Percentiles rank a stretch among this genome's conserved stretches.
phyloP scores from a whole-genome alignment of 2,329 filamentous ascomycete genomes.

The Penicillium sp. region DNA sequence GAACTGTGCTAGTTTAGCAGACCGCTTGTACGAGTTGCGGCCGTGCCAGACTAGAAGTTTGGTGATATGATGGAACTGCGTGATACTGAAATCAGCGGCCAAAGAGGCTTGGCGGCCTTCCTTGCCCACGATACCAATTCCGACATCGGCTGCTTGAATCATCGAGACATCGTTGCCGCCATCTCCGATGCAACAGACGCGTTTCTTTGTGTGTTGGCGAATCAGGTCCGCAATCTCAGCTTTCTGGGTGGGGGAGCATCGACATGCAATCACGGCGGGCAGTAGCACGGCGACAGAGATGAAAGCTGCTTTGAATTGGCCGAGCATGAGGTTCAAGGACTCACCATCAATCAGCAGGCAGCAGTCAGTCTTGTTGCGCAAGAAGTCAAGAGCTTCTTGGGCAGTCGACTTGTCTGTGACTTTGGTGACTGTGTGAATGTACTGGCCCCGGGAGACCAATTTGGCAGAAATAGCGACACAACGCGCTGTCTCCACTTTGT shows the following conservation, averaged over 20 bases:
- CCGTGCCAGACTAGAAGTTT: constrained; percentile 99
- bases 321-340: constrained; percentile 78
- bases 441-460: constrained; percentile 87
- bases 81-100: constrained; percentile 94
- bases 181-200: constrained; percentile 95
- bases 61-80: constrained; percentile 90
- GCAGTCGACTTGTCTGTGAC: constrained; percentile 79
- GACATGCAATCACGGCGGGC: constrained; percentile 91
- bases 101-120: constrained; percentile 93
- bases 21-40: constrained; percentile 93
- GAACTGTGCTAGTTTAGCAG: constrained; percentile 93
- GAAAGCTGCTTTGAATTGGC: constrained; percentile 79
- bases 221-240: constrained; percentile 91
- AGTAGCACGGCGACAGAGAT: constrained; percentile 83
- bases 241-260: constrained; percentile 95
- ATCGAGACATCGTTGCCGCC: constrained; percentile 98
- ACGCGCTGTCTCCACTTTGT: constrained; percentile 96
- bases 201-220: constrained; percentile 86
- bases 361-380: constrained; percentile 79
- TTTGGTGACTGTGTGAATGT: constrained; percentile 90
- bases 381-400: constrained; percentile 82
- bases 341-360: constrained; percentile 95
- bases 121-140: constrained; percentile 96
- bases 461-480: constrained; percentile 96
- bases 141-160: constrained; percentile 98